phyloP scores from a whole-genome alignment of 1,284 basidiomycete species.

The Boletellus deceptivus region DNA sequence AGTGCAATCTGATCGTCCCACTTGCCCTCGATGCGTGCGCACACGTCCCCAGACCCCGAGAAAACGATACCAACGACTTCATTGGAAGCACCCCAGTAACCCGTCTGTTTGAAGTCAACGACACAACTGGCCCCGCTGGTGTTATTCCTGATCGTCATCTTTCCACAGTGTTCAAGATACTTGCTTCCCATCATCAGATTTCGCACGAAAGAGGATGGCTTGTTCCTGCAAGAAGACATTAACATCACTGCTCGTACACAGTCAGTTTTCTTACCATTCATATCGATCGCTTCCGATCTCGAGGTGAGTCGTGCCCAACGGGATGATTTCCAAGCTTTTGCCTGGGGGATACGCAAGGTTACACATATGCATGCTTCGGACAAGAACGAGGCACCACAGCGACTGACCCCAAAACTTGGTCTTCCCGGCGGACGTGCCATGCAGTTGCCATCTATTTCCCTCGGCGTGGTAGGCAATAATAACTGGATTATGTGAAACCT shows the following conservation, averaged over 20 bases:
- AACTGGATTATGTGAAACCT: constrained; percentile 84
- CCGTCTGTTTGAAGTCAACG: constrained; percentile 81
- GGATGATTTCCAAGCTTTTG: constrained; percentile 82
- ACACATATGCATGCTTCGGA: constrained; percentile 14
- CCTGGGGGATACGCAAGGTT: constrained; percentile 43
- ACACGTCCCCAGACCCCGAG: constrained; percentile 50
- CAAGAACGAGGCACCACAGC: constrained; percentile 12
- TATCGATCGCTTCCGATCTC: constrained; percentile 64
- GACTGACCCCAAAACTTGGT: constrained; percentile 86
- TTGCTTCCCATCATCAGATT: constrained; percentile 90
- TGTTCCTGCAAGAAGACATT: constrained; percentile 52
- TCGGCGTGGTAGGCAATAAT: constrained; percentile 84
- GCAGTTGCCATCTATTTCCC: constrained; percentile 72
- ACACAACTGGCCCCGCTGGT: constrained; percentile 56
- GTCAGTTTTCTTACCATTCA: constrained; percentile 52
- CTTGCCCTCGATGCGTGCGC: constrained; percentile 71
- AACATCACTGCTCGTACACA: not conserved
- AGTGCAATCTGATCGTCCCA: constrained; percentile 79
- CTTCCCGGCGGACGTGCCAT: constrained; percentile 70
- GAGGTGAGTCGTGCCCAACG: constrained; percentile 65
- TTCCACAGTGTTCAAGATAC: constrained; percentile 81
- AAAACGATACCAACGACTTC: constrained; percentile 64
- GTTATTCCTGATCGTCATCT: constrained; percentile 69
- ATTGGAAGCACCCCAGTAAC: constrained; percentile 80
- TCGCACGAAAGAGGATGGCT: constrained; percentile 84